Evolutionary conservation across 805 yeast species (phyloP), one percentile per base, ranked within the genome.

Genomic region (Danielia oregonensis): DNA sequence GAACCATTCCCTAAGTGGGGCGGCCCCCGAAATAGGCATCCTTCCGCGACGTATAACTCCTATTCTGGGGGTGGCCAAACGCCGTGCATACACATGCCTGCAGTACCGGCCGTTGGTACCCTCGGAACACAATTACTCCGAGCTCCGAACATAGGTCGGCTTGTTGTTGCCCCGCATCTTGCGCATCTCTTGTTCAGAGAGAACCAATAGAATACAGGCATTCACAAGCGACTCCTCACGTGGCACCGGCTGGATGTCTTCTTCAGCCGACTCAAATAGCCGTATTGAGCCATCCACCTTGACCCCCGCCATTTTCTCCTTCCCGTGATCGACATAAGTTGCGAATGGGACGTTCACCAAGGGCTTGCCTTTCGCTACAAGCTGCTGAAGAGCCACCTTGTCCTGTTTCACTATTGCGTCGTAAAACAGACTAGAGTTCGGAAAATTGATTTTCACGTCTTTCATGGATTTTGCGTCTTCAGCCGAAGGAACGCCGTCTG

Each of bases 81-180:
- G n/a, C n/a, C n/a, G n/a, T n/a, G n/a, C n/a, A n/a, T n/a, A n/a
- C n/a, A n/a, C n/a, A n/a, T n/a, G n/a, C n/a, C n/a, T n/a, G n/a
- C n/a, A n/a, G n/a, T n/a, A n/a, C n/a, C n/a, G n/a, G n/a, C n/a
- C n/a, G n/a, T n/a, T n/a, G n/a, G n/a, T n/a, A n/a, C n/a, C n/a
- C n/a, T n/a, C n/a, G n/a, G n/a, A n/a, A n/a, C n/a, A n/a, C n/a
- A n/a, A n/a, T 24, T 11, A 13, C 12, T 11, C 5, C 7, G 25
- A 12, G 11, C 33, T 13, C 11, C 29, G 26, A 22, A 44, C 39
- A 12, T 33, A 26, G 21, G 49, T 42, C 7, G 59, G 59, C 39
- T 53, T 51, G 36, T 53, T 57, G 17, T 49, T 54, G 1, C 67
- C 66, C 37, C 55, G 46, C 46, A 56, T 57, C 43, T 61, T 61